Evolutionary conservation across 257 asterid genomes (phyloP).

Genomic region (Cordia subcordata): DNA sequence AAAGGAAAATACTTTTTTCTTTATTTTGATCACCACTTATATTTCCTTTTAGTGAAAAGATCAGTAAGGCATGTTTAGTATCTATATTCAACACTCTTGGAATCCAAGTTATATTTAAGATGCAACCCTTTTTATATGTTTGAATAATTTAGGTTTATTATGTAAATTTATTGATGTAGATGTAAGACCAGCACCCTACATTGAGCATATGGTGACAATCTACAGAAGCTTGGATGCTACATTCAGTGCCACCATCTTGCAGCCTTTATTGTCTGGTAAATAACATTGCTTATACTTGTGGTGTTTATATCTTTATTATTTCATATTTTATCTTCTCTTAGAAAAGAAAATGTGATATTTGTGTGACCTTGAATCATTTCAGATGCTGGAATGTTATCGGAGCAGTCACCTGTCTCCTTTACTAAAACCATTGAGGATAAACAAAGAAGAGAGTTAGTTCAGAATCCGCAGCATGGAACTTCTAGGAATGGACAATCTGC

Average conservation of each 20-base stretch:
- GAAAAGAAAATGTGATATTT: not conserved
- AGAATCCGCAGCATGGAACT: conserved; percentile 13
- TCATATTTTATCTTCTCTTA: not conserved
- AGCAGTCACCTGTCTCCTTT: conserved; percentile 11
- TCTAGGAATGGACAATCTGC: not conserved
- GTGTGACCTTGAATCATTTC: not conserved
- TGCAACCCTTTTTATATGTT: not conserved
- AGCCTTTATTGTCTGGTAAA: conserved; percentile 50
- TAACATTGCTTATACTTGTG: not conserved
- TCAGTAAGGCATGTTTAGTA: not conserved
- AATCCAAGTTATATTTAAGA: not conserved
- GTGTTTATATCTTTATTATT: not conserved
- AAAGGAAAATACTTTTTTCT: no score
- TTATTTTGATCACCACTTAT: not conserved
- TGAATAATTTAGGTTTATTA: not conserved
- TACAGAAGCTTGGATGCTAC: conserved; percentile 59
- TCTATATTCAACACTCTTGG: not conserved
- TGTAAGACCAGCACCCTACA: conserved; percentile 53
- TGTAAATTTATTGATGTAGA: conserved; percentile 38
- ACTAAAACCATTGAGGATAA: conserved; percentile 9
- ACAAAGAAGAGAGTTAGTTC: conserved; percentile 10
- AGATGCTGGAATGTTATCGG: conserved; percentile 23
- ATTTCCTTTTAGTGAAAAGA: not conserved
- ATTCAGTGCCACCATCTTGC: conserved; percentile 39
- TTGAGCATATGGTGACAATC: conserved; percentile 59